Base-by-base conservation (phyloP, 495 filamentous ascomycete species). In the Thozetella sp. region DNA sequence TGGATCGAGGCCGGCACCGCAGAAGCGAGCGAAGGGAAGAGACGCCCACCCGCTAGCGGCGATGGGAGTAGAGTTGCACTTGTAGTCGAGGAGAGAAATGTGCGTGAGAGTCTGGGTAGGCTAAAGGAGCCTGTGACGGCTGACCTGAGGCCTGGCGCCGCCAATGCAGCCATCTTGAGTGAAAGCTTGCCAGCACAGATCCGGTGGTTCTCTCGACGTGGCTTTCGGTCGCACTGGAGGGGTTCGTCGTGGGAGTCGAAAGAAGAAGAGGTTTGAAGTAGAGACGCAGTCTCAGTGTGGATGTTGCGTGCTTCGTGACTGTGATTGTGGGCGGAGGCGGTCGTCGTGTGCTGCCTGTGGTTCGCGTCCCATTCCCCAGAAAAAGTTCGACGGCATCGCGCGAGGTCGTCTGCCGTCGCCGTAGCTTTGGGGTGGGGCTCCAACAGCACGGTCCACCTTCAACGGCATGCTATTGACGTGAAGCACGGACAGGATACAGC, bases 1-100 rank as follows among this genome's bases (percentile, higher is more conserved):
- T 79, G 79, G 59, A 89, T 78, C n/a, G 76, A 71, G 22, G 81
- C 73, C 25, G 87, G 83, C 4, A 89, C 71, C 3, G 78, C 76
- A 53, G 86, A 67, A 2, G 76, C 63, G 40, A 83, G 61, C 12
- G 83, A 72, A n/a, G 83, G 72, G 60, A 87, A 64, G 46, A 80
- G 45, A 56, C 65, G 69, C 69, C 67, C 70, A 56, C 78, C 67
- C 58, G 79, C 55, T 57, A 74, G 74, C 52, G 73, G 70, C 51
- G 73, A 67, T 30, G 63, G 76, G 57, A 76, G 54, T 13, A 70
- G 69, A 24, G 70, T 59, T 19, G 71, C 73, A 68, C 76, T 72
- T 58, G 76, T 67, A 37, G 76, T 63, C 40, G 72, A 62, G 53
- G 76, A 71, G 60, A 78, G 63, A 51, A 59, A 63, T 46, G 77